These are phyloP conservation scores for Tephrocybe sp. DNA, from an alignment of 768 basidiomycete species.

Conservation along the genomic window DNA sequence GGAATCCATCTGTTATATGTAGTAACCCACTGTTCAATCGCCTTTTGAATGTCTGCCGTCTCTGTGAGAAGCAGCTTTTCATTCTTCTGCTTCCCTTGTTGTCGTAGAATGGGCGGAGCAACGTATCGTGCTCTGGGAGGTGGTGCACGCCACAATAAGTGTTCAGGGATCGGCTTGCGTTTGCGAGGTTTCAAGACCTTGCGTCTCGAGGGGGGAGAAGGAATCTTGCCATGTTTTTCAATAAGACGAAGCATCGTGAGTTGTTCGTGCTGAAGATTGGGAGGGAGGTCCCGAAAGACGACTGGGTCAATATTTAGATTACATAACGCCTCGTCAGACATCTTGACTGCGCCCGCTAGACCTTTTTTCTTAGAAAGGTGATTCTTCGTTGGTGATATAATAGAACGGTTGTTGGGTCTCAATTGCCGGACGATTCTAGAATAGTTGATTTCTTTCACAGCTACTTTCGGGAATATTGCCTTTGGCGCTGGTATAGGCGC, in stretches of 20 bases:
- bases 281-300: slow-evolving; percentile 64
- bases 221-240: slow-evolving; percentile 37
- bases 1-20: slow-evolving; percentile 60
- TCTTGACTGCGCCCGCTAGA: slow-evolving; percentile 33
- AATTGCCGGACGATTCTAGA: slow-evolving; percentile 63
- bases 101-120: slow-evolving; percentile 50
- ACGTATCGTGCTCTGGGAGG: slow-evolving; percentile 54
- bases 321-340: slow-evolving; percentile 55
- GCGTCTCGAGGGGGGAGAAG: slow-evolving; percentile 37
- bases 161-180: slow-evolving; percentile 34
- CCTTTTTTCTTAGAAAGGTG: slow-evolving; percentile 28
- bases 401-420: slow-evolving; percentile 49
- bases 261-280: slow-evolving; percentile 70
- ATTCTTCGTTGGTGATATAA: slow-evolving; percentile 32
- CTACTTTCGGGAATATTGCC: slow-evolving; percentile 29
- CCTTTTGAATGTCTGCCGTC: slow-evolving; percentile 66
- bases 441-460: slow-evolving; percentile 39
- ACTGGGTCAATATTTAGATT: slow-evolving; percentile 71
- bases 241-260: slow-evolving; percentile 56
- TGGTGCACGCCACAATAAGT: slow-evolving; percentile 44
- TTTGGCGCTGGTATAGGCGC: slow-evolving; percentile 17
- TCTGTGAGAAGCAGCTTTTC: slow-evolving; percentile 60
- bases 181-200: slow-evolving; percentile 56
- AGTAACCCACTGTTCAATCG: slow-evolving; percentile 77
- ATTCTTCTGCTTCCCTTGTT: slow-evolving; percentile 51